Conservation (phyloP, 2,329 filamentous ascomycete genomes). For the Parascedosporium putredinis region DNA sequence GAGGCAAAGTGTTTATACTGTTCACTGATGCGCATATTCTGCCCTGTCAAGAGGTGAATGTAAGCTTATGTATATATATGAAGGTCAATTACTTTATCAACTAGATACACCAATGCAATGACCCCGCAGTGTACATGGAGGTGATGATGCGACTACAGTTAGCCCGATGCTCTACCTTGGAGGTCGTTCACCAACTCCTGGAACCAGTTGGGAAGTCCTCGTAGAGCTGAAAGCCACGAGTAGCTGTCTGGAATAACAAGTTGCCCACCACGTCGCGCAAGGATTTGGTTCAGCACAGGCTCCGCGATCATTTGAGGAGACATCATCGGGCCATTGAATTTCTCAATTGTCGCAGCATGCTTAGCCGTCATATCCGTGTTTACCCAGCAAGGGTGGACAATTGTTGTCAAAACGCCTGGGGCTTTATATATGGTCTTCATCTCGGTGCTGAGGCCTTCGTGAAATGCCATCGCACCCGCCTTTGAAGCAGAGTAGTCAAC, state of each 20-base stretch:
- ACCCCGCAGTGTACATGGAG: no score
- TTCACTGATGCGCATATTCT: no score
- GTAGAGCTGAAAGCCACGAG: neutral
- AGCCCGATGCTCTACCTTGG: no score
- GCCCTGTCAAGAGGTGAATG: no score
- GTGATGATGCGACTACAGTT: no score
- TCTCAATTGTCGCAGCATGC: neutral
- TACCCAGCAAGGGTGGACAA: constrained; percentile 45
- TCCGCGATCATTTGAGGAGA: constrained; percentile 17
- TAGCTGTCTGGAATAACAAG: neutral
- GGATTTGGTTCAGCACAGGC: constrained; percentile 13
- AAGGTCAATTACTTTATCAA: no score
- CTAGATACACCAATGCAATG: no score
- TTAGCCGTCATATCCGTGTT: neutral
- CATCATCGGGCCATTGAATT: neutral
- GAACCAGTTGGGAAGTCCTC: neutral
- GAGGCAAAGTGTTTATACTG: no score
- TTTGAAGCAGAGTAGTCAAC: constrained; percentile 61
- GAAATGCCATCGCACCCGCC: constrained; percentile 55
- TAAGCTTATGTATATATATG: no score
- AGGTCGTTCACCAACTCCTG: neutral
- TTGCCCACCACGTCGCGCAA: constrained; percentile 6
- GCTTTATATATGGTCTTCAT: constrained; percentile 50
- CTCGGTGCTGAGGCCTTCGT: constrained; percentile 54
- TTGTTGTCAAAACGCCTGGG: constrained; percentile 51